Evolutionary conservation across 2,329 filamentous ascomycete genomes (phyloP).

Genomic region (Hortaea werneckii): DNA sequence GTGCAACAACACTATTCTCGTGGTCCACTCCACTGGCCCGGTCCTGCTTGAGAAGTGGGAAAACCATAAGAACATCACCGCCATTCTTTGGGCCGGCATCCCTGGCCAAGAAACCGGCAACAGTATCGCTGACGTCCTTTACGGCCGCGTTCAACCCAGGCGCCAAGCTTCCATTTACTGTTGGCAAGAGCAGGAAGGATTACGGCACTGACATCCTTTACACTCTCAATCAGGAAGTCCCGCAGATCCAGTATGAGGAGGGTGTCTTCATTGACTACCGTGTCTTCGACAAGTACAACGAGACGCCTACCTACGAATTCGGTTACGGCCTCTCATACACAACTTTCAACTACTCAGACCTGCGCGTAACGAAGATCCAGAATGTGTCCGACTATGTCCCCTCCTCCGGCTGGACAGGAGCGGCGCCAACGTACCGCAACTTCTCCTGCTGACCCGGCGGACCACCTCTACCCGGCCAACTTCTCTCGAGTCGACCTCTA

Average conservation of each 20-base stretch:
- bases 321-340: slow-evolving; percentile 75
- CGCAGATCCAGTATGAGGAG: slow-evolving; percentile 65
- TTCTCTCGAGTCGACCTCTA: slow-evolving; percentile 46
- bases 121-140: slow-evolving; percentile 67
- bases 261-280: slow-evolving; percentile 77
- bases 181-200: slow-evolving; percentile 55
- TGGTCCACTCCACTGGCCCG: slow-evolving; percentile 77
- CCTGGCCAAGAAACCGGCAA: slow-evolving; percentile 78
- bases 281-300: slow-evolving; percentile 56
- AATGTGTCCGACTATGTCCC: slow-evolving; percentile 69
- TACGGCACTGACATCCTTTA: slow-evolving; percentile 60
- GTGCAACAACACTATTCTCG: slow-evolving; percentile 82
- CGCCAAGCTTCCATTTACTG: slow-evolving; percentile 60
- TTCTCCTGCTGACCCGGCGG: slow-evolving; percentile 50
- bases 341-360: slow-evolving; percentile 62
- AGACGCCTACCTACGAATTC: slow-evolving; percentile 68
- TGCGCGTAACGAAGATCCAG: slow-evolving; percentile 60
- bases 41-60: slow-evolving; percentile 68
- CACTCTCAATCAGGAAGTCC: slow-evolving; percentile 56
- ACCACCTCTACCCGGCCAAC: slow-evolving; percentile 58
- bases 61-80: slow-evolving; percentile 66
- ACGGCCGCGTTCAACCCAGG: slow-evolving; percentile 67
- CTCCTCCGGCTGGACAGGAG: slow-evolving; percentile 49
- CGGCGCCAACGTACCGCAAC: slow-evolving; percentile 56
- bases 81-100: slow-evolving; percentile 70